Evolutionary conservation across 441 rosid species (phyloP), one percentile per base, ranked within the genome.

Genomic region (Pelargonium myrrhifolium): DNA sequence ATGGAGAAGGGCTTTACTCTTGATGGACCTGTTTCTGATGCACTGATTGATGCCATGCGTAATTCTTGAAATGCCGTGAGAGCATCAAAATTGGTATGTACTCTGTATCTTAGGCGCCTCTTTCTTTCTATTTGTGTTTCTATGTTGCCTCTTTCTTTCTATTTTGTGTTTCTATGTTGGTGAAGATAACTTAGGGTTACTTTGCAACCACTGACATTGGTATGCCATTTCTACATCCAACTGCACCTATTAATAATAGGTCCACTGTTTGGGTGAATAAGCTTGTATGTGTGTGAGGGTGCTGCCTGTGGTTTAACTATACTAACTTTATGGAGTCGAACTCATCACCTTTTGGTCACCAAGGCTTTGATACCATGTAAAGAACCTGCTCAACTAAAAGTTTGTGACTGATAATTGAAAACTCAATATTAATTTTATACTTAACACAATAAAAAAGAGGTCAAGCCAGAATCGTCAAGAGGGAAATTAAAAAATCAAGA

Each of bases 1-100:
- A 94, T 94, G 99, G 96, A 94, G 78, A 88, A 80, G 78, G 97
- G 99, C 65, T 88, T 87, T 74, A 88, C 94, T 45, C 97, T 94
- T 72, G 97, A 94, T 69, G 82, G 79, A 76, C 74, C 83, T 74
- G 75, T 83, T 72, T 88, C 97, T 35, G 94, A 84, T 62, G 79
- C 77, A 31, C 87, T 91, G 51, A 77, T 91, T 64, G 78, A 79
- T 62, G 89, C 87, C 60, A 78, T 81, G 49, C 76, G 20, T 51
- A 51, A 66, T 68, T 78, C 79, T 66, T 58, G 62, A 62, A 83
- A 73, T 72, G 68, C 66, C 65, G 70, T 67, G 60, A 65, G 64
- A 65, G 74, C 64, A 26, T 81, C 71, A 75, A 64, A 71, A 71
- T 71, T 73, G 84, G 79, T 79, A 66, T 45, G 72, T 70, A 26